Evolutionary conservation across 2,329 filamentous ascomycete species (phyloP), one percentile per base, ranked within the genome.

Genomic region (Trichocomaceae sp.): DNA sequence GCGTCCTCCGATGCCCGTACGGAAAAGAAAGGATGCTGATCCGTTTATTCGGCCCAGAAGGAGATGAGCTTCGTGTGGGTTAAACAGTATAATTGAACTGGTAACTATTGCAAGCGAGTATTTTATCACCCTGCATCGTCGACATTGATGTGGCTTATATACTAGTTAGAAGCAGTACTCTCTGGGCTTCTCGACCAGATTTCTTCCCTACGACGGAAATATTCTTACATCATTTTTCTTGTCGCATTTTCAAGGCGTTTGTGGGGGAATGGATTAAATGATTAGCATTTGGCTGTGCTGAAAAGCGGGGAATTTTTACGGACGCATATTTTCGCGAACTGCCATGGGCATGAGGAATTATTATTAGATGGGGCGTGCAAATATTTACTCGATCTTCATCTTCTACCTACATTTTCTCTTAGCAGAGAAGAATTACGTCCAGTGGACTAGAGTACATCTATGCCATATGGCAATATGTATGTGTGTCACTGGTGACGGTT

Each of bases 21-120:
- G 71, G 47, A 71, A 66, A 48, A 74, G 70, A 61, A 73, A 72
- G 57, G 65, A 69, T 20, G 64, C 57, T 19, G 71, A 73, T 53
- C 70, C 70, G 3, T 74, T 74, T 56, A 74, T 74, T 56, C 65
- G 71, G 37, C 72, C 72, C 15, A 74, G 71, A 58, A 63, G 65
- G 54, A 66, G 66, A 57, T 66, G 58, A 59, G 42, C 13, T 23
- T 23, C 41, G 19, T 29, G 7, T 29, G 41, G 29, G 29, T 39
- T 3, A 39, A 8, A 39, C n/a, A 7, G 15, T 17, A 39, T 17
- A 19, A 17, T 17, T 17, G 2, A 39, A 17, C 1, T 17, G 35
- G 35, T 39, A 7, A 7, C 23, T n/a, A 37, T n/a, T 37, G 10
- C 15, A n/a, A 37, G 35, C 6, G 8, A 12, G 29, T 2, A 33